phyloP scores from a whole-genome alignment of 805 yeast species.

The Metschnikowia amazonensis region DNA sequence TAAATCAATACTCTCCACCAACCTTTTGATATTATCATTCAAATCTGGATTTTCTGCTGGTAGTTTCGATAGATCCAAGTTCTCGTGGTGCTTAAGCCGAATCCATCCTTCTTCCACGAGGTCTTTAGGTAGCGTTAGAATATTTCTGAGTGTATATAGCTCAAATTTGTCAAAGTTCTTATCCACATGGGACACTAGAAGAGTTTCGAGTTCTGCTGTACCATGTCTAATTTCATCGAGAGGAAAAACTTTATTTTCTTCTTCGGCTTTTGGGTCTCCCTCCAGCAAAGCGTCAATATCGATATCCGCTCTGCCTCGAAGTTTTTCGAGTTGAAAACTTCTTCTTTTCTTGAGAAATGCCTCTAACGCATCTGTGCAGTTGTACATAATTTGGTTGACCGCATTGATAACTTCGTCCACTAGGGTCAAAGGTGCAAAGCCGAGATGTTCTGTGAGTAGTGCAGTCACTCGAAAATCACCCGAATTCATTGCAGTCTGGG shows the following conservation, averaged over 20 bases:
- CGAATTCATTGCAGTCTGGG: constrained; percentile 12
- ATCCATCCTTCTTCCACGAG: constrained; percentile 64
- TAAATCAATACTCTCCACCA: constrained; percentile 37
- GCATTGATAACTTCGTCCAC: constrained; percentile 87
- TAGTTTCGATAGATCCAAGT: constrained; percentile 29
- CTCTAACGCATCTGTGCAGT: constrained; percentile 77
- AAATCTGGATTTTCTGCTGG: constrained; percentile 6
- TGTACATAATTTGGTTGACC: constrained; percentile 78
- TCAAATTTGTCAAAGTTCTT: constrained; percentile 83
- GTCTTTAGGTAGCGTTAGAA: constrained; percentile 65
- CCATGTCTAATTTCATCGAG: constrained; percentile 68
- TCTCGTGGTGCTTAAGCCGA: constrained; percentile 64
- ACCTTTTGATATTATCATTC: constrained; percentile 9
- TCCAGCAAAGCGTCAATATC: constrained; percentile 10
- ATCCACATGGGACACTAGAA: constrained; percentile 73
- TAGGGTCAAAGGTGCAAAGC: constrained; percentile 75
- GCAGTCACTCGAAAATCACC: constrained; percentile 31
- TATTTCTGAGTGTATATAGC: constrained; percentile 72
- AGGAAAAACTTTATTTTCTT: constrained; percentile 9
- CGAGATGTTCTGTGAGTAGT: constrained; percentile 79
- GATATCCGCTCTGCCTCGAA: constrained; percentile 9
- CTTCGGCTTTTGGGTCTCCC: constrained; percentile 8
- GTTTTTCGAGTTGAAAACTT: constrained; percentile 18
- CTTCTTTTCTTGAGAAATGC: constrained; percentile 43
- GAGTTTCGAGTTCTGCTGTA: constrained; percentile 72